A percentile compares a stretch with the other conserved stretches of the same genome.
Evolutionary conservation across 2,329 filamentous ascomycete genomes (phyloP).

Genomic region (Tolypocladium pustulatum): DNA sequence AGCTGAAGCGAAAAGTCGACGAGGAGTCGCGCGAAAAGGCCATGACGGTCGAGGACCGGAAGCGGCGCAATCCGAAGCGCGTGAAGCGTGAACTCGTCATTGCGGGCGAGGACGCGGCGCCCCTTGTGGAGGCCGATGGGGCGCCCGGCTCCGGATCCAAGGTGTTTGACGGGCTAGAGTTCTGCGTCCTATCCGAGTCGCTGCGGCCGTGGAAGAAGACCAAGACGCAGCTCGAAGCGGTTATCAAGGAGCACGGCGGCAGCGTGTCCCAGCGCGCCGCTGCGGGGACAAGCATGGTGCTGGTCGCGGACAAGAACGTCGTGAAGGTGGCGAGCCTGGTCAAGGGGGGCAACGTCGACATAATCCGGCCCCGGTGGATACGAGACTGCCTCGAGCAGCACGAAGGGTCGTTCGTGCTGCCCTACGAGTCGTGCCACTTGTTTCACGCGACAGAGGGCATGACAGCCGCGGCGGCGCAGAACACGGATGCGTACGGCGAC

Average conservation of each 20-base stretch:
- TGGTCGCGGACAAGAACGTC: conserved; percentile 68
- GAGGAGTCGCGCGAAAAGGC: conserved; percentile 62
- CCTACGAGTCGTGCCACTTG: conserved; percentile 53
- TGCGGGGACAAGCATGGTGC: conserved; percentile 50
- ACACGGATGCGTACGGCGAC: conserved; percentile 70
- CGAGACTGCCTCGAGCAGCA: conserved; percentile 63
- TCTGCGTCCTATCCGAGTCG: conserved; percentile 76
- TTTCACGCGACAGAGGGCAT: conserved; percentile 55
- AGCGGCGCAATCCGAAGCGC: conserved; percentile 41
- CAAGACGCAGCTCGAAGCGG: conserved; percentile 67
- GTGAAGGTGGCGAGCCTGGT: conserved; percentile 78
- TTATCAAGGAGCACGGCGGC: conserved; percentile 79
- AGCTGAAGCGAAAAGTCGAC: conserved; percentile 58
- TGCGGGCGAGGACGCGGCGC: conserved; percentile 50
- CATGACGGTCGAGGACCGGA: conserved; percentile 66
- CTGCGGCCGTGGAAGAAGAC: conserved; percentile 57
- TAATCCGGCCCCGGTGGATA: conserved; percentile 75
- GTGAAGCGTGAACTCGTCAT: conserved; percentile 62
- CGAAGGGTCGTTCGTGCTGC: conserved; percentile 48
- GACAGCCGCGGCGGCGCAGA: conserved; percentile 41
- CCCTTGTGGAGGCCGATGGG: conserved; percentile 22
- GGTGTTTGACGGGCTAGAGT: conserved; percentile 66
- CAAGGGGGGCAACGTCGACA: conserved; percentile 58
- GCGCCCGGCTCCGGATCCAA: conserved; percentile 35
- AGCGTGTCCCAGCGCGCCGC: conserved; percentile 64